Evolutionary conservation across 208 protist species (phyloP).

Genomic region (Trypanosomatidae sp.): DNA sequence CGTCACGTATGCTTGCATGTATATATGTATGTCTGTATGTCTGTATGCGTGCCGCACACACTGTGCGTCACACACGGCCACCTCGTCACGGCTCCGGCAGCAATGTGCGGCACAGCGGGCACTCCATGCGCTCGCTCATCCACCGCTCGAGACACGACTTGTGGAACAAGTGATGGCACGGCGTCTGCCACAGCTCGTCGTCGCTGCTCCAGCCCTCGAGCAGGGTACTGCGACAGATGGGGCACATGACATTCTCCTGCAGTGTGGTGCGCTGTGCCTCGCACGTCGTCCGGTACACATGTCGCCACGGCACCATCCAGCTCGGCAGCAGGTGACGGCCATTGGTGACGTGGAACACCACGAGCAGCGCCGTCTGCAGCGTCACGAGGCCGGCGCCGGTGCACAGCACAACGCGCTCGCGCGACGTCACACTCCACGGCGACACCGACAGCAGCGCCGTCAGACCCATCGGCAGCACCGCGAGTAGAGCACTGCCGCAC

Average conservation of each 20-base stretch:
- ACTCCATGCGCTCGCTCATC: slow-evolving; percentile 12
- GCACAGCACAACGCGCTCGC: neutral
- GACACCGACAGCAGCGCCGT: neutral
- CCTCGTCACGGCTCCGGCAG: slow-evolving; percentile 10
- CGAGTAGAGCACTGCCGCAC: neutral
- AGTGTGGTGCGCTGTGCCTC: slow-evolving; percentile 3
- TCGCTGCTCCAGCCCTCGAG: slow-evolving; percentile 3
- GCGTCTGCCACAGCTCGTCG: slow-evolving; percentile 14
- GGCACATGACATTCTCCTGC: slow-evolving; percentile 5
- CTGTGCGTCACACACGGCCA: too few relatives aligned
- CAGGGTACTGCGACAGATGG: slow-evolving; percentile 8
- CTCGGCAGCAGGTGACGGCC: slow-evolving; percentile 2
- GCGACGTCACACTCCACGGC: neutral
- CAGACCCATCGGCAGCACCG: slow-evolving; percentile 1
- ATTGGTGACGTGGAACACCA: neutral
- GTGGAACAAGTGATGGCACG: slow-evolving; percentile 20
- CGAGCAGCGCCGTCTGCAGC: slow-evolving; percentile 1
- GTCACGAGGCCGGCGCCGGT: neutral
- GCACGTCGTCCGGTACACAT: slow-evolving; percentile 6
- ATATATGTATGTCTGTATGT: neutral
- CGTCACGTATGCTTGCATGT: neutral
- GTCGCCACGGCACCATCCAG: slow-evolving; percentile 13
- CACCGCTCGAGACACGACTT: slow-evolving; percentile 11
- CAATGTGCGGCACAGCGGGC: slow-evolving; percentile 12
- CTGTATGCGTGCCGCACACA: too few relatives aligned